Base-by-base conservation (phyloP, 2,329 filamentous ascomycete species). In the Exophiala bonariae region DNA sequence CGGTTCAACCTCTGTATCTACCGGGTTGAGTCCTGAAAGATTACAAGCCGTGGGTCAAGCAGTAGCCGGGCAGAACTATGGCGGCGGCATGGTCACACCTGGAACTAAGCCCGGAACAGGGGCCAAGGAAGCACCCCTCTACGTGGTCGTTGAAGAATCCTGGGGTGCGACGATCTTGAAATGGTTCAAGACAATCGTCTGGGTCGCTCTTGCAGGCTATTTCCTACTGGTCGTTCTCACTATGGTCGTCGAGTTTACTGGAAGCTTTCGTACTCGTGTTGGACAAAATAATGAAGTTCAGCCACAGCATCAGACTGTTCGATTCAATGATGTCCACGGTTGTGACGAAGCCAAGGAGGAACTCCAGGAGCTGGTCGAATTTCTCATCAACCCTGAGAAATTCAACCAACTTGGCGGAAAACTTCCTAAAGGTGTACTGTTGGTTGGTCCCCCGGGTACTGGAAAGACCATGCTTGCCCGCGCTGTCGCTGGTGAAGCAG, bases 341-440 rank as follows among this genome's bases (percentile, higher is more conserved):
- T 97, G 92, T 59, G 91, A 97, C 56, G 95, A 99, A 70, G 93
- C 93, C 55, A 99, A 97, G 73, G 95, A 99, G 61, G 93, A 99
- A 68, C 80, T 99, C 3, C 88, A 95, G 68, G 93, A 99, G 69
- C 82, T 99, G 43, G 92, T 99, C 38, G 93, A 99, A 61, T 99
- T 99, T 61, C 72, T 99, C 58, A 87, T 90, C 69, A 91, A 92
- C 66, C 95, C 93, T 0, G 88, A 95, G 9, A 89, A 87, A 63
- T 99, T 97, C 71, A 91, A 87, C 37, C 89, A 89, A 52, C 85
- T 99, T 38, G 93, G 93, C 63, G 93, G 93, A 61, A 96, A 97
- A 71, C 81, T 99, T 44, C 93, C 93, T 45, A 99, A 97, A 71
- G 93, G 93, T 75, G 89, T 99, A 49, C 79, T 99, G 41, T 81